These are phyloP conservation scores for Brasenia schreberi DNA, from an alignment of 164 flowering plant species.

Conservation along the genomic window DNA sequence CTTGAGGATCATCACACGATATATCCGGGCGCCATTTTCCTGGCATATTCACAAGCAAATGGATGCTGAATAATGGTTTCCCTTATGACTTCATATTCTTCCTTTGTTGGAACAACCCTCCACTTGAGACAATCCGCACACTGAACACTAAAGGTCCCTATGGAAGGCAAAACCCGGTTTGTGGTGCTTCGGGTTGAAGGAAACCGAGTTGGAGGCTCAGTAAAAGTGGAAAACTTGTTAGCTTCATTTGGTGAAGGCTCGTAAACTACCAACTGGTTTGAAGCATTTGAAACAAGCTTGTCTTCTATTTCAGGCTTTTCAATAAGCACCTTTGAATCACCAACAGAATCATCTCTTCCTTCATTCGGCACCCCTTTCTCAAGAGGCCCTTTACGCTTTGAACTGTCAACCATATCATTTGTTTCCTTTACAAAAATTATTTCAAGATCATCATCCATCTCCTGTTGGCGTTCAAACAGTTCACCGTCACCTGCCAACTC, in stretches of 20 bases:
- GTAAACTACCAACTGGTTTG: conserved; percentile 50
- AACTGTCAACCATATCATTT: too few species aligned
- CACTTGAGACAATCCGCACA: conserved; percentile 82
- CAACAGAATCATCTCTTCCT: too few species aligned
- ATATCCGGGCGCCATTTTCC: conserved; percentile 64
- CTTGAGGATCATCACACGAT: conserved; percentile 77
- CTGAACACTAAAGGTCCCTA: conserved; percentile 77
- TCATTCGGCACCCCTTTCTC: too few species aligned
- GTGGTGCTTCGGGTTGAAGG: not conserved
- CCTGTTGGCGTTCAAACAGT: too few species aligned
- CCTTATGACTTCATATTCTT: conserved; percentile 84
- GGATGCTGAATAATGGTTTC: conserved; percentile 54
- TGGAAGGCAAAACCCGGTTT: conserved; percentile 44
- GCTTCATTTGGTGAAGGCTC: conserved; percentile 13
- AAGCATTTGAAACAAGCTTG: not conserved
- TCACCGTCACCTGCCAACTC: too few species aligned
- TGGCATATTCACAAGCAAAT: conserved; percentile 61
- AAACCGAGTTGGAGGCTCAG: not conserved
- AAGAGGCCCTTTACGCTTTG: too few species aligned
- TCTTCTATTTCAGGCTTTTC: too few species aligned
- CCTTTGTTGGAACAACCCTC: conserved; percentile 84
- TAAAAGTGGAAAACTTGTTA: not conserved
- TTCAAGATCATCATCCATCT: too few species aligned
- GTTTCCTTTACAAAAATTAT: too few species aligned
- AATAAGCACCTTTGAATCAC: too few species aligned